A percentile compares a stretch with the other conserved stretches of the same genome.
phyloP scores from a whole-genome alignment of 768 basidiomycete genomes.

The Rhizopogon vulgaris region DNA sequence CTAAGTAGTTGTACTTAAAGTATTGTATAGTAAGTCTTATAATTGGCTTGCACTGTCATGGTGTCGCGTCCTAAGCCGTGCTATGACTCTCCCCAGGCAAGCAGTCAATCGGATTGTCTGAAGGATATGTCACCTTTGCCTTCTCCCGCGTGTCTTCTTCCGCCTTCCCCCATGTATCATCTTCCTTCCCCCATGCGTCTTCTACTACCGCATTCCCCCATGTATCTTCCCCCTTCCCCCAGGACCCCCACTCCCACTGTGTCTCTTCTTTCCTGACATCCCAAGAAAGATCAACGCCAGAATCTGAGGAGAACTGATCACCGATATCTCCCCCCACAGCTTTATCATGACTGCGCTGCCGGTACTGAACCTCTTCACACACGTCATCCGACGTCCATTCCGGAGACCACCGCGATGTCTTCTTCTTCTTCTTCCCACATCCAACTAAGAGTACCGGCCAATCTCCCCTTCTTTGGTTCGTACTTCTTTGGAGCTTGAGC shows the following conservation, averaged over 20 bases:
- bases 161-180: no score
- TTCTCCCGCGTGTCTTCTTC: neutral
- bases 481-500: constrained; percentile 18
- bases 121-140: neutral
- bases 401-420: neutral
- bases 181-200: neutral
- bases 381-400: neutral
- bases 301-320: neutral
- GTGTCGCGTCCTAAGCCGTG: neutral
- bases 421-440: constrained; percentile 9
- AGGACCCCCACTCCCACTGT: neutral
- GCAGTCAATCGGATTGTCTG: neutral
- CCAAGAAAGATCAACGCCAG: neutral
- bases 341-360: neutral
- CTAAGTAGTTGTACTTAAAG: neutral
- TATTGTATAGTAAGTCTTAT: neutral
- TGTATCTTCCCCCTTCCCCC: neutral
- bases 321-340: neutral
- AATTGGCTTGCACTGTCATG: neutral
- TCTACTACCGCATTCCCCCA: neutral
- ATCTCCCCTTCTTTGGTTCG: constrained; percentile 13
- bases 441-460: constrained; percentile 28
- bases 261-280: neutral
- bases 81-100: neutral
- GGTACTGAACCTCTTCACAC: neutral